phyloP scores from a whole-genome alignment of 352 stramenopile genomes.

The Pythium insidiosum region DNA sequence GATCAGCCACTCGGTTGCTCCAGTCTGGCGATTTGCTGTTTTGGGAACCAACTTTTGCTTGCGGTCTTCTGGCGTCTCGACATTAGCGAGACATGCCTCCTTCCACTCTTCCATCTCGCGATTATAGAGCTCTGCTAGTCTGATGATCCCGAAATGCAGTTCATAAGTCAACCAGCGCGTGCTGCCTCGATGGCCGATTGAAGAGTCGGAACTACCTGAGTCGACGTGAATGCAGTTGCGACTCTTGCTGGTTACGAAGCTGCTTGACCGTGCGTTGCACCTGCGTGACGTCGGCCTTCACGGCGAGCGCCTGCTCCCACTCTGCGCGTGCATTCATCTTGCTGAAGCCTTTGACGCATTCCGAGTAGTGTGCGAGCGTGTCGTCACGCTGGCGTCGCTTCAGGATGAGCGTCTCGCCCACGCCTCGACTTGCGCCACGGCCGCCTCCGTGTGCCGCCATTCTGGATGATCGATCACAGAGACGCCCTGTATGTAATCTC shows the following conservation, averaged over 20 bases:
- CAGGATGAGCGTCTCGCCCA: slow-evolving; percentile 64
- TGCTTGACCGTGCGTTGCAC: slow-evolving; percentile 29
- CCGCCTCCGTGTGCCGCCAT: slow-evolving; percentile 4
- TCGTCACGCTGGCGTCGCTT: slow-evolving; percentile 68
- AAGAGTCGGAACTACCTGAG: slow-evolving; percentile 35
- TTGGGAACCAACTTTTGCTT: slow-evolving; percentile 50
- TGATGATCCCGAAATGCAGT: slow-evolving; percentile 13
- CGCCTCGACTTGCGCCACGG: slow-evolving; percentile 26
- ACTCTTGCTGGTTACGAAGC: slow-evolving; percentile 76
- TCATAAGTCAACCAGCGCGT: too few species aligned
- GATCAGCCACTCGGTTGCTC: background rate
- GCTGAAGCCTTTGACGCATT: slow-evolving; percentile 39
- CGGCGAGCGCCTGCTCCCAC: slow-evolving; percentile 58
- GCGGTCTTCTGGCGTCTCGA: slow-evolving; percentile 70
- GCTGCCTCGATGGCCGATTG: too few species aligned
- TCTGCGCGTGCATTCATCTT: slow-evolving; percentile 54
- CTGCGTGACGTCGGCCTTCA: slow-evolving; percentile 39
- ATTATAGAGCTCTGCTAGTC: slow-evolving; percentile 67
- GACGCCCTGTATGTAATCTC: background rate
- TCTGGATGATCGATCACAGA: background rate
- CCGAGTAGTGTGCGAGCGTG: slow-evolving; percentile 36
- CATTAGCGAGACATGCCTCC: slow-evolving; percentile 46
- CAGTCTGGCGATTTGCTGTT: background rate
- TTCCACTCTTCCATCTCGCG: slow-evolving; percentile 72
- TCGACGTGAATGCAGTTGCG: slow-evolving; percentile 49